Base-by-base conservation (phyloP, 2,329 filamentous ascomycete species). In the Elsinoe batatas region DNA sequence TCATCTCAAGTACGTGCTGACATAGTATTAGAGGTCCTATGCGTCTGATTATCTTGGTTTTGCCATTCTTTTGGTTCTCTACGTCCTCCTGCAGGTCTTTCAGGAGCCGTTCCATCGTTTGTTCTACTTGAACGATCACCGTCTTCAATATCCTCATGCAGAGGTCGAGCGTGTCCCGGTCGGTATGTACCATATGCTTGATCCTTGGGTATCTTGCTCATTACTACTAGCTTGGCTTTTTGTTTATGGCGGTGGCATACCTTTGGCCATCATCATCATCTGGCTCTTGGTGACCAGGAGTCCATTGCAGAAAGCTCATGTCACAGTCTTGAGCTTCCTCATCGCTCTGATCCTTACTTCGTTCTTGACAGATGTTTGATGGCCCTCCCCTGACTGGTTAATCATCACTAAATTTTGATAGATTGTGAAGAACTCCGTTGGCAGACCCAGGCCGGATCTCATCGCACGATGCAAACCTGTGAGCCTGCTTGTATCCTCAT, bases 71-170 rank as follows among this genome's bases (percentile, higher is more conserved):
- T 65, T 89, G 6, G 73, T 76, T 4, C 80, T 78, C 53, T 93
- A 88, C 70, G 70, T 86, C 15, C 64, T 83, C 33, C 43, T 61
- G 7, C 65, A 88, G 79, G 74, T 87, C 63, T 76, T 86, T 61
- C 79, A 88, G 63, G 83, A 85, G 58, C 93, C 93, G 0, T 97
- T 97, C 68, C 90, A 97, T 69, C 89, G 88, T 72, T 87, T 96
- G 82, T 97, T 98, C 73, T 87, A 82, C 61, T 80, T 97, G 59
- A 87, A 90, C 67, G 89, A 97, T 68, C 79, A 87, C 20, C 76
- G 82, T 50, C 89, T 97, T 58, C 84, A 88, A 61, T 96, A 86
- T 65, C 93, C 93, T 0, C 87, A 95, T 71, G 89, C 93, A 18
- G 77, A 85, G 56, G 72, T 85, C 51, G 91, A 98, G 70, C 81